phyloP scores from a whole-genome alignment of 306 rosid species.

The Dalbergia oliveri region DNA sequence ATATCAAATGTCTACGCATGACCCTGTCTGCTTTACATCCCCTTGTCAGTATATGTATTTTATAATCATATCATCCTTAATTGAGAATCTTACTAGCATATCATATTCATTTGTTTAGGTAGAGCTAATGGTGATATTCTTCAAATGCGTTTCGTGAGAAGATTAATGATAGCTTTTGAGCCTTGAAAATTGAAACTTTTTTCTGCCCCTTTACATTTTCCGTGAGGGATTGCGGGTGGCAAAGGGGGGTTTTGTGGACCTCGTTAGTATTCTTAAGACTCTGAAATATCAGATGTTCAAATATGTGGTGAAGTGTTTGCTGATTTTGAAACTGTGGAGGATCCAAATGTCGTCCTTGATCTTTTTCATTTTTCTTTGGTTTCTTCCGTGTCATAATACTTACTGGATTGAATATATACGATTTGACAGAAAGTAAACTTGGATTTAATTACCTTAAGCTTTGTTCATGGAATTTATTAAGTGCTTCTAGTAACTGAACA shows the following conservation, averaged over 20 bases:
- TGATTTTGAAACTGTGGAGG: constrained; percentile 8
- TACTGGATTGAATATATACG: not conserved
- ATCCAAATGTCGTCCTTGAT: not conserved
- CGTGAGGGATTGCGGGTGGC: not conserved
- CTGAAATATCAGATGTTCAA: no score
- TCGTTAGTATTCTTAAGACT: no score
- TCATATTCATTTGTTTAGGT: not conserved
- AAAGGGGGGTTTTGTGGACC: not conserved
- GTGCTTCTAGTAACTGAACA: constrained; percentile 4
- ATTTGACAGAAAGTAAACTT: not conserved
- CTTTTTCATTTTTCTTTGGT: not conserved
- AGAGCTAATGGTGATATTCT: not conserved
- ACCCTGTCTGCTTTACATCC: not conserved
- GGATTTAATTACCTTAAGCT: not conserved
- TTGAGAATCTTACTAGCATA: constrained; percentile 22
- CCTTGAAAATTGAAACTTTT: constrained; percentile 2
- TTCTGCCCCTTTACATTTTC: not conserved
- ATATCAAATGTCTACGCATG: not conserved
- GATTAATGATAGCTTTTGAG: not conserved
- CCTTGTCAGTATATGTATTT: not conserved
- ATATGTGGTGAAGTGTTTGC: not conserved
- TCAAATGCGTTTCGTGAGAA: not conserved
- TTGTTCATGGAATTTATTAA: not conserved
- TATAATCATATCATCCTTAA: constrained; percentile 10
- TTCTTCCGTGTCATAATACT: not conserved